Percentiles rank a stretch among this genome's conserved stretches.
Conservation (phyloP, 116 monocot genomes). For the Iris pallida region DNA sequence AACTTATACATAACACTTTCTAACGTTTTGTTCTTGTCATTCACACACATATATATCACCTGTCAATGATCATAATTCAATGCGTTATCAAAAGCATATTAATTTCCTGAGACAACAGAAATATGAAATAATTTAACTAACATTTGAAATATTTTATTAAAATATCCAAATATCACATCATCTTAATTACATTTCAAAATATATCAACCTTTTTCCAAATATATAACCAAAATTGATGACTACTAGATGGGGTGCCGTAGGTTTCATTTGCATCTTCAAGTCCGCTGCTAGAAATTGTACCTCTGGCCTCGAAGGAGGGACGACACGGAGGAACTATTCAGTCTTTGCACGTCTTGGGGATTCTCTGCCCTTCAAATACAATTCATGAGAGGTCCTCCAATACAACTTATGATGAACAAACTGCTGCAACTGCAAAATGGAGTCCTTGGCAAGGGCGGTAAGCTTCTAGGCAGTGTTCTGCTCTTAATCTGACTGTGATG, state of each 20-base stretch:
- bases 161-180: too few relatives aligned
- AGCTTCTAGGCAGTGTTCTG: slow-evolving; percentile 41
- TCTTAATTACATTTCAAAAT: too few relatives aligned
- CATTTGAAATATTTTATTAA: too few relatives aligned
- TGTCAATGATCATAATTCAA: too few relatives aligned
- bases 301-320: slow-evolving; percentile 38
- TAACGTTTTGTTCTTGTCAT: too few relatives aligned
- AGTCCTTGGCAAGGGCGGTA: slow-evolving; percentile 28
- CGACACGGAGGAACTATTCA: slow-evolving; percentile 34
- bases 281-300: slow-evolving; percentile 31
- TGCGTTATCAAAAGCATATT: too few relatives aligned
- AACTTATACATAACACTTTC: too few relatives aligned
- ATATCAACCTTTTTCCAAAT: too few relatives aligned
- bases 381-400: slow-evolving; percentile 17
- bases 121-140: too few relatives aligned
- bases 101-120: too few relatives aligned
- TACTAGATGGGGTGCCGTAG: slow-evolving; percentile 39
- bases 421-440: slow-evolving; percentile 25
- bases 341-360: slow-evolving; percentile 27
- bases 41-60: too few relatives aligned
- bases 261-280: slow-evolving; percentile 28
- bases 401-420: slow-evolving; percentile 30
- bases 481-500: slow-evolving; percentile 91
- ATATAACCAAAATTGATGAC: not conserved
- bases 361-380: slow-evolving; percentile 22